Base-by-base conservation (phyloP, 2,329 filamentous ascomycete genomes). In the Cercospora sojina region DNA sequence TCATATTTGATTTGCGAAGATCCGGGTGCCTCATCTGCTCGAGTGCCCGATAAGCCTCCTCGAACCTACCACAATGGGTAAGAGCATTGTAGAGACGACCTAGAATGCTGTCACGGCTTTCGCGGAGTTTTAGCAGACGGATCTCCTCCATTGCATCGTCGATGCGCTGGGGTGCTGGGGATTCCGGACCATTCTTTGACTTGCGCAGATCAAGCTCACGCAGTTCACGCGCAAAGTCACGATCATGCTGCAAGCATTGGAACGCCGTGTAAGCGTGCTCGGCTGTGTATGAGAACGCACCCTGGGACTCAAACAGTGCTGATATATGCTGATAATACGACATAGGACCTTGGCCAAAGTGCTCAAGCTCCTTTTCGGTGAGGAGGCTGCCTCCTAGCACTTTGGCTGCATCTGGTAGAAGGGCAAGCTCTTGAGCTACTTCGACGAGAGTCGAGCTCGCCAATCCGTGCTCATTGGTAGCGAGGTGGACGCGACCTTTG, bases 291-390 rank as follows among this genome's bases (percentile, higher is more conserved):
- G 91, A 90, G 77, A 91, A 91, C 0, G 90, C 88, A 71, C 89
- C 90, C 51, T 87, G 86, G 72, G 86, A 87, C 76, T 97, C 93
- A 75, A 91, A 98, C 1, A 99, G 84, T 20, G 87, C 85, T 12
- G 93, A 86, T 59, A 98, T 86, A 77, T 99, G 95, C 49, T 90
- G 88, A 78, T 96, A 96, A 80, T 97, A 99, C 69, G 87, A 88
- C 5, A 92, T 86, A 47, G 93, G 84, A 1, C 94, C 95, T 64
- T 87, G 87, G 75, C 93, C 84, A 74, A 90, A 88, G 61, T 77
- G 82, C 62, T 83, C 82, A 12, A 89, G 90, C 71, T 97, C 92
- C 2, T 89, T 87, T 62, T 91, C 88, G 23, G 98, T 84, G 13
- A 97, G 85, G 8, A 88, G 87, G 51, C 82, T 80, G 7, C 83